A percentile compares a stretch with the other conserved stretches of the same genome.
Evolutionary conservation across 768 basidiomycete species (phyloP).

Genomic region (Rubroboletus satanas): DNA sequence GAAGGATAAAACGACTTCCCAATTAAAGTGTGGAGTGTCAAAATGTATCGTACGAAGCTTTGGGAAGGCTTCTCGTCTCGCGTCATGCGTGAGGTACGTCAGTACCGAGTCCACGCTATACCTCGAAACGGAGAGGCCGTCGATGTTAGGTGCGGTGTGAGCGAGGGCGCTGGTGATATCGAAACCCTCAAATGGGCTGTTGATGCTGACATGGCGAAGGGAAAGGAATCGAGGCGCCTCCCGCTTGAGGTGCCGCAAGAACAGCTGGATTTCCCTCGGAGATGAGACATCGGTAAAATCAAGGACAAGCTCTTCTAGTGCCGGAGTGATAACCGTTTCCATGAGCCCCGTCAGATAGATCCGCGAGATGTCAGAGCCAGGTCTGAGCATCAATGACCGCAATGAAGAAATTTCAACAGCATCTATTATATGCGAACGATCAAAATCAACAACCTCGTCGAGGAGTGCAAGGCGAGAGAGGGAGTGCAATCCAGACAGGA

Average conservation of each 20-base stretch:
- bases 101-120: conserved; percentile 23
- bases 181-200: conserved; percentile 24
- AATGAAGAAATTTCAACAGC: conserved; percentile 19
- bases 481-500: conserved; percentile 20
- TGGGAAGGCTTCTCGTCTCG: conserved; percentile 26
- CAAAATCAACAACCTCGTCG: conserved; percentile 29
- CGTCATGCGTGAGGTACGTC: conserved; percentile 23
- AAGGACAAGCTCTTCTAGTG: conserved; percentile 21
- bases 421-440: conserved; percentile 4
- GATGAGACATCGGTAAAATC: conserved; percentile 26
- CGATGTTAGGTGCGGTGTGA: conserved; percentile 24
- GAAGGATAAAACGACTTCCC: conserved; percentile 27
- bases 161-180: conserved; percentile 23
- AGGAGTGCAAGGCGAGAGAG: conserved; percentile 25
- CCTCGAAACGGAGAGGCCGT: conserved; percentile 26
- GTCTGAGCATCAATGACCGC: conserved; percentile 19
- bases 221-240: conserved; percentile 24
- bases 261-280: conserved; percentile 27
- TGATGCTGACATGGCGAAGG: conserved; percentile 19
- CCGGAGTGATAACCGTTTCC: conserved; percentile 23
- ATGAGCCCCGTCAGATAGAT: conserved; percentile 25
- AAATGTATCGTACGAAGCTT: conserved; percentile 18
- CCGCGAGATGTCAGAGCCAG: conserved; percentile 28
- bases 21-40: conserved; percentile 27
- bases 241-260: conserved; percentile 28